These are phyloP conservation scores for Boletus semigastroideus DNA, from an alignment of 1,284 basidiomycete genomes.

Conservation along the genomic window DNA sequence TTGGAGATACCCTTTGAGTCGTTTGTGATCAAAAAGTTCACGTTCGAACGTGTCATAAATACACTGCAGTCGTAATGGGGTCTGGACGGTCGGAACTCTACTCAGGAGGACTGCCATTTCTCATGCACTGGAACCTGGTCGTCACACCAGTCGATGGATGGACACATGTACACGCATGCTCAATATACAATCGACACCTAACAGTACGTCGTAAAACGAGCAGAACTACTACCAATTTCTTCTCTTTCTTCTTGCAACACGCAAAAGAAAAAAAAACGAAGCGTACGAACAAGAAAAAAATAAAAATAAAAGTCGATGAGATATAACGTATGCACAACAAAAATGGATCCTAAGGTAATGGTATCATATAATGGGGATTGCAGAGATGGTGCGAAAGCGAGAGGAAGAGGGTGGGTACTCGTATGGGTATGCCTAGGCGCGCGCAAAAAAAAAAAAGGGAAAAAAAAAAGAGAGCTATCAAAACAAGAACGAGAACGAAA, in stretches of 20 bases:
- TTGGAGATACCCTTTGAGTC: too few species aligned
- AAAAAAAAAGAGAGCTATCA: background rate
- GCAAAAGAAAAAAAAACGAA: background rate
- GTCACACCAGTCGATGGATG: too few species aligned
- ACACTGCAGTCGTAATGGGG: too few species aligned
- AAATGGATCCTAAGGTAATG: constrained; percentile 13
- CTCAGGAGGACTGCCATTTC: too few species aligned
- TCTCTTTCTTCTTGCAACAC: background rate
- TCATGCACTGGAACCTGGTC: too few species aligned
- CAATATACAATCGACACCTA: too few species aligned
- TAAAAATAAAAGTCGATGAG: too few species aligned
- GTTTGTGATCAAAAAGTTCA: too few species aligned
- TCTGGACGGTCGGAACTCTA: too few species aligned
- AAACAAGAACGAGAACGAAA: constrained; percentile 4
- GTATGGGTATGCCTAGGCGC: constrained; percentile 9
- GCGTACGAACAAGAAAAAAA: background rate
- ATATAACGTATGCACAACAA: constrained; percentile 18
- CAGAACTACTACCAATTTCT: background rate
- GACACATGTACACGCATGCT: too few species aligned
- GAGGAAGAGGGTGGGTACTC: background rate
- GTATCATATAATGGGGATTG: constrained; percentile 9
- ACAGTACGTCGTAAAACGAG: background rate
- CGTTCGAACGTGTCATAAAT: too few species aligned
- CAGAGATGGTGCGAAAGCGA: background rate
- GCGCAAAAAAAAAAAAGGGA: background rate